Base-by-base conservation (phyloP, 2,329 filamentous ascomycete species). In the Alternaria metachromatica region DNA sequence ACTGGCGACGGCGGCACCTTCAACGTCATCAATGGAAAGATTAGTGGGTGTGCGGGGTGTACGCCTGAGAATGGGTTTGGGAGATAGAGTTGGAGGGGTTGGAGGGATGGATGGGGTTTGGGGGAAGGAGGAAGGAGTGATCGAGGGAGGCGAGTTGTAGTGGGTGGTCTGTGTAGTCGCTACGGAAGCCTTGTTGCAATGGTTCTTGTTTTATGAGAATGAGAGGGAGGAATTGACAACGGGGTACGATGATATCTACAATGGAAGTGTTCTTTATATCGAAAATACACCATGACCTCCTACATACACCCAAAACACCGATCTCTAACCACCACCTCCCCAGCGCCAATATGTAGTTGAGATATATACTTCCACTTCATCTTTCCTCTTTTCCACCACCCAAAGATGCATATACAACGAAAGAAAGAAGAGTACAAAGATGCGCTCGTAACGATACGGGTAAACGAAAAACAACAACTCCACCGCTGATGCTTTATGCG, bases 1-100 rank as follows among this genome's bases (percentile, higher is more conserved):
- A 58, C 45, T 13, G 56, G 56, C 13, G 56, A 58, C 45, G 45
- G 56, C 30, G 45, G 56, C 0, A 58, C 46, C 8, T 45, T 51
- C 10, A 58, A 58, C 15, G 50, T 51, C n/a, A 26, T 58, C 5
- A 43, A 58, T 25, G 45, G 45, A 4, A 49, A 49, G 20, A 23
- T 49, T 3, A 49, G 45, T 49, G 45, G 45, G 11, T 49, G 45
- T 49, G 45, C 45, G 5, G 45, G 45, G 11, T 49, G 45, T 20
- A 49, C 45, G 4, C 20, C 20, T 7, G 45, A 49, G 18, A 49
- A 26, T 49, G 45, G 45, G 25, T 49, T 49, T 49, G 20, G 45
- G 20, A 49, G 3, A 26, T 49, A 46, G 25, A 4, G 9, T 9
- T 26, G 9, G 8, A 26, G 3, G 25, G 25, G 25, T 10, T 12